A percentile compares a stretch with the other conserved stretches of the same genome.
phyloP scores from a whole-genome alignment of 108 stramenopile genomes.

The Bacterosira constricta region DNA sequence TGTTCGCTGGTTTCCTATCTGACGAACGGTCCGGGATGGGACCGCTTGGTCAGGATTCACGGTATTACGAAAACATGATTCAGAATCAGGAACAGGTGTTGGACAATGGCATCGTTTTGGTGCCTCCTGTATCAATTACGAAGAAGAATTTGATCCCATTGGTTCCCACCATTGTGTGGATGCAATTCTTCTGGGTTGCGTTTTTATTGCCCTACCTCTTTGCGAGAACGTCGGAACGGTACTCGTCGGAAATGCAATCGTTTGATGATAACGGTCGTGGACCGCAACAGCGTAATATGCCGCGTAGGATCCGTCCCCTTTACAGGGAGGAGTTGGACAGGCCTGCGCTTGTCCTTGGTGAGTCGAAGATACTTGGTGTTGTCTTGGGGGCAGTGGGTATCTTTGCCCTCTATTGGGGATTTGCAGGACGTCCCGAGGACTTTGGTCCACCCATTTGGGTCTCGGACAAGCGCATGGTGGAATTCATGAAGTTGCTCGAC shows the following conservation, averaged over 20 bases:
- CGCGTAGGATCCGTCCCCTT: slow-evolving; percentile 20
- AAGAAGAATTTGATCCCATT: slow-evolving; percentile 73
- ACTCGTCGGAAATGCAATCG: slow-evolving; percentile 41
- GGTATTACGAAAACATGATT: slow-evolving; percentile 38
- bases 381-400: slow-evolving; percentile 69
- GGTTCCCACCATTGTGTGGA: slow-evolving; percentile 74
- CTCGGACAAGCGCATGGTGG: slow-evolving; percentile 52
- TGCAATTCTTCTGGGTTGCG: slow-evolving; percentile 90
- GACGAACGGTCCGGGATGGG: slow-evolving; percentile 68
- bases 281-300: not conserved
- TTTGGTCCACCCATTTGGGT: slow-evolving; percentile 65
- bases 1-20: slow-evolving; percentile 87
- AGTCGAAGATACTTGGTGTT: slow-evolving; percentile 61
- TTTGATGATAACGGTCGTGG: not conserved
- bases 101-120: slow-evolving; percentile 24
- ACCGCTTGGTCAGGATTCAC: not conserved
- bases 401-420: slow-evolving; percentile 67
- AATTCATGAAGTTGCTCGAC: slow-evolving; percentile 65
- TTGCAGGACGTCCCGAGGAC: slow-evolving; percentile 60
- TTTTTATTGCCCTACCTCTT: slow-evolving; percentile 85
- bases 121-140: slow-evolving; percentile 31
- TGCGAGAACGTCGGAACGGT: slow-evolving; percentile 56
- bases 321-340: slow-evolving; percentile 41
- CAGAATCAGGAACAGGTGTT: slow-evolving; percentile 31
- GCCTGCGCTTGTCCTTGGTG: slow-evolving; percentile 41